Conservation (phyloP, 768 basidiomycete species). For the Lactarius indigo region DNA sequence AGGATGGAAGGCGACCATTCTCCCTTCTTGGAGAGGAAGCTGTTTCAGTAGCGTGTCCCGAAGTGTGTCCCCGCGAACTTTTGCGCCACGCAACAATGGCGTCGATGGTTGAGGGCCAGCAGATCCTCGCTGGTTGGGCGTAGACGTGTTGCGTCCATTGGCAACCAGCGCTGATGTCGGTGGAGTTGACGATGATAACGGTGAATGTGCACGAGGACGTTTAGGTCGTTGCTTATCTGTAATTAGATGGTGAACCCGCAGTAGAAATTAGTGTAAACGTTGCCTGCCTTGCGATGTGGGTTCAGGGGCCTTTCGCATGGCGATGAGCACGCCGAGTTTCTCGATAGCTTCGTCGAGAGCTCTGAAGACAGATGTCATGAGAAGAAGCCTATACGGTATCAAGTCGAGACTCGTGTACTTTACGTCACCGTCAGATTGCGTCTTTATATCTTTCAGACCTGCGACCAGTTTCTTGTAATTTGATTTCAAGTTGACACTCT, state of each 20-base stretch:
- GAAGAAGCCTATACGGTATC: conserved; percentile 8
- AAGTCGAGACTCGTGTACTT: conserved; percentile 41
- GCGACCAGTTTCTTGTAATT: conserved; percentile 59
- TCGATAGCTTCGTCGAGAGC: conserved; percentile 72
- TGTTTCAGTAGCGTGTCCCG: conserved; percentile 58
- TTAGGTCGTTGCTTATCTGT: conserved; percentile 57
- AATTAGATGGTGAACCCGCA: neutral
- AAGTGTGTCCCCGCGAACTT: conserved; percentile 55
- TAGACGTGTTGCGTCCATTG: conserved; percentile 47
- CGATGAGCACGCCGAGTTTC: conserved; percentile 63
- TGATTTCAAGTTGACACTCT: conserved; percentile 46
- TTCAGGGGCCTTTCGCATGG: conserved; percentile 69
- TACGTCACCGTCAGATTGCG: conserved; percentile 55
- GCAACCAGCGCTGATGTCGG: conserved; percentile 30
- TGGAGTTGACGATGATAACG: conserved; percentile 48
- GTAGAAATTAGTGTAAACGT: conserved; percentile 2
- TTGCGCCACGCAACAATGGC: conserved; percentile 62
- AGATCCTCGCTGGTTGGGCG: conserved; percentile 55
- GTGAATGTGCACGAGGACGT: conserved; percentile 68
- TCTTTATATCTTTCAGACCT: conserved; percentile 61
- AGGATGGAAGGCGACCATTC: conserved; percentile 81
- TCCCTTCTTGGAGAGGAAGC: conserved; percentile 63
- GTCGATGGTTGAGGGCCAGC: conserved; percentile 50
- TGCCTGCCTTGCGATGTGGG: conserved; percentile 41
- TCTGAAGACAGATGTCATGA: conserved; percentile 36